Evolutionary conservation across 495 filamentous ascomycete genomes (phyloP), one percentile per base, ranked within the genome.

Genomic region (Penicillium robsamsonii): DNA sequence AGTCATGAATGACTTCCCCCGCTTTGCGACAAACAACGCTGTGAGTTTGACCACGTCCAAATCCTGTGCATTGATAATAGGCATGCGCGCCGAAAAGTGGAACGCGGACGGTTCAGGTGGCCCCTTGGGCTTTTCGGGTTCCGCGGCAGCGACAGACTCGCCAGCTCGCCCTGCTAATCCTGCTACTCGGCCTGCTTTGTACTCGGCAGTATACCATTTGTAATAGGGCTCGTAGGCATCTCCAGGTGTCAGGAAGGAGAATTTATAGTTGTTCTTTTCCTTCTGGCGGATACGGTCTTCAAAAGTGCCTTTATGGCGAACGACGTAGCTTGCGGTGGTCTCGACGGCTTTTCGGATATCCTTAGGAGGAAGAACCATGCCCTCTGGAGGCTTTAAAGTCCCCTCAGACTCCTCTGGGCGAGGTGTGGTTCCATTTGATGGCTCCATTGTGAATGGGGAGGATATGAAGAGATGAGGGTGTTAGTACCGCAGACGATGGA

Each of bases 71-170:
- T 84, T 92, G 75, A 97, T 96, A 63, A 89, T 96, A 57, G 94
- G 94, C 92, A 97, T 97, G 66, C 92, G 87, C 56, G 94, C 93
- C 47, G 90, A 96, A 75, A 97, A 98, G 62, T 90, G 82, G 67
- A 96, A 97, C 62, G 91, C 84, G 31, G 91, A 82, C n/a, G 94
- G 95, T 65, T 91, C 85, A 24, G 83, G 81, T 15, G 94, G 95
- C 44, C 93, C 94, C 74, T 87, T 81, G 45, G 89, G 87, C 67
- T 88, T 87, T 53, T 82, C 80, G 24, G 76, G 75, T 66, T 86
- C 84, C 30, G 79, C 75, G 5, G 72, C 76, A 18, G 71, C 75
- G 18, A 81, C 75, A 35, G 71, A 70, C 65, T 94, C 89, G 25
- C 82, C 85, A 25, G 75, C 71, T 59, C 35, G 35, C 5, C 33